Evolutionary conservation across 1,284 basidiomycete genomes (phyloP), one percentile per base, ranked within the genome.

Genomic region (Boletus mariae): DNA sequence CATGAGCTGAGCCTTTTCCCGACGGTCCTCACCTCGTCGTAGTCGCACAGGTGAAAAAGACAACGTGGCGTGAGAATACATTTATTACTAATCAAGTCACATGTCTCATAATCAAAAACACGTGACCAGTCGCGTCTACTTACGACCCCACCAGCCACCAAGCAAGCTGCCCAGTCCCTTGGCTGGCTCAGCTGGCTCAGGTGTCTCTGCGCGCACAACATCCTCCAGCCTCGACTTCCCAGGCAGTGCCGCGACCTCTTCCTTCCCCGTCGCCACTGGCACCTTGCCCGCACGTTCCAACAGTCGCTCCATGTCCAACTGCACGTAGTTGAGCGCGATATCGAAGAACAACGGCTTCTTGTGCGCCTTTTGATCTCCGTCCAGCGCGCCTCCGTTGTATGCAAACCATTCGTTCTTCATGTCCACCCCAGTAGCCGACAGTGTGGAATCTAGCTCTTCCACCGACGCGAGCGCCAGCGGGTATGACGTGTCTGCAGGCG

Each of bases 291-390:
- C 89, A 7, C 85, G 75, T 53, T 79, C 80, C 62, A 84, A 73
- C 51, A 96, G 72, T 47, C 81, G 75, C 44, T 92, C 89, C 82
- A 94, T 86, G 63, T 91, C 89, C 53, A 93, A 68, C 61, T 88
- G 84, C 51, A 93, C 84, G 63, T 95, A 96, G 71, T 95, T 96
- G 65, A 94, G 83, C n/a, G 92, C 94, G 59, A 92, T 89, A 68
- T 96, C 92, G 71, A 94, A 96, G 76, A 96, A 96, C 32, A 93
- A 65, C 8, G 90, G 90, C 68, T 94, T 94, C 73, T 87, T 85
- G 69, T 84, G 74, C 29, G 74, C 66, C 58, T 77, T 77, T 42
- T 73, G 63, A 52, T 78, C 76, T 0, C 69, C 66, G 4, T 74
- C 68, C 25, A 72, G 64, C 7, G 74, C 71, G 5, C 87, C 87